Percentiles rank a stretch among this genome's conserved stretches.
Conservation (phyloP, 202 grass and related monocot genomes). For the Saccharum hybrid region DNA sequence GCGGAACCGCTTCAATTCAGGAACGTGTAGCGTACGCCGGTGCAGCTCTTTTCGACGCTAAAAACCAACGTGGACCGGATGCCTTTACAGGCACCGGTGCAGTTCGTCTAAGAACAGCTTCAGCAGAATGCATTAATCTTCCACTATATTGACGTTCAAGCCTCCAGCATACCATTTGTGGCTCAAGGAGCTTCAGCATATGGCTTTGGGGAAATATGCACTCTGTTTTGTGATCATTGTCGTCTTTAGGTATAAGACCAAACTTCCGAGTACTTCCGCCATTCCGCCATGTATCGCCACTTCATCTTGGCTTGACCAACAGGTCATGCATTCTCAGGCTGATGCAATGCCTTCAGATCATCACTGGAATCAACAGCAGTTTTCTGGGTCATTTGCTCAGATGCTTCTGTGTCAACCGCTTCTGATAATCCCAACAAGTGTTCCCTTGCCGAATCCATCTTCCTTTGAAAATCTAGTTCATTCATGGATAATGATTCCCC, state of each 20-base stretch:
- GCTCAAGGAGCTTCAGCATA: not conserved
- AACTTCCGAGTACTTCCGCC: not conserved
- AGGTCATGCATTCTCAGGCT: conserved; percentile 38
- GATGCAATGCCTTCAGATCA: conserved; percentile 29
- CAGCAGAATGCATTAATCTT: conserved; percentile 3
- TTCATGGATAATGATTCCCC: conserved; percentile 85
- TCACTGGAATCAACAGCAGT: conserved; percentile 32
- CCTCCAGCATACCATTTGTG: conserved; percentile 34
- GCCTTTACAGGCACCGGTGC: too few relatives aligned
- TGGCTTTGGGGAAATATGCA: conserved; percentile 7
- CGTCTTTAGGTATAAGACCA: not conserved
- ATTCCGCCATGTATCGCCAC: not conserved
- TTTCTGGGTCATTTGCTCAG: conserved; percentile 12
- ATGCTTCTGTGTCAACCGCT: not conserved
- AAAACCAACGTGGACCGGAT: too few relatives aligned
- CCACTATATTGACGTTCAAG: not conserved
- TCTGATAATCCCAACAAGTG: conserved; percentile 62
- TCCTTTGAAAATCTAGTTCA: conserved; percentile 83
- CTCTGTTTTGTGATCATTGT: conserved; percentile 9
- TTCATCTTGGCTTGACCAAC: not conserved
- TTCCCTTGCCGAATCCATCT: conserved; percentile 85
- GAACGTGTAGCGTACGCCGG: too few relatives aligned
- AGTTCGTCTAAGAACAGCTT: conserved; percentile 35
- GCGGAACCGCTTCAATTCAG: too few relatives aligned
- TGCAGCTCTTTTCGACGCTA: too few relatives aligned